phyloP scores from a whole-genome alignment of 1,139 yeast genomes.

The Lodderomyces jiufengensis region DNA sequence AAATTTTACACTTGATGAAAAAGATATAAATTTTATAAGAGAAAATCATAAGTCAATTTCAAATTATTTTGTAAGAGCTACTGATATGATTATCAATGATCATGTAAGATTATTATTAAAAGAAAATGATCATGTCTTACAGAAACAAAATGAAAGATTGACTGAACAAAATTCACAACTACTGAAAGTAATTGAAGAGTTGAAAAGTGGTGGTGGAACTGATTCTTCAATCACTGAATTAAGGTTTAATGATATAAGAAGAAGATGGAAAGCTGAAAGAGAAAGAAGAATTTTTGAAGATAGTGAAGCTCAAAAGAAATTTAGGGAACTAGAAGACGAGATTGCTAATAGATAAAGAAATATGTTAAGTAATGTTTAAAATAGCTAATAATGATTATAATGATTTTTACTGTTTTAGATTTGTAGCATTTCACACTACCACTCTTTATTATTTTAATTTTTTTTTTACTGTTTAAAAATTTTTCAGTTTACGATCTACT shows the following conservation, averaged over 20 bases:
- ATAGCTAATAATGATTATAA: too few species aligned
- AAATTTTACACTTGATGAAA: slow-evolving; percentile 10
- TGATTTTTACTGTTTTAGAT: too few species aligned
- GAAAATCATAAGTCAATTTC: slow-evolving; percentile 54
- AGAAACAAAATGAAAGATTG: slow-evolving; percentile 18
- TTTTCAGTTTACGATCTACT: neutral
- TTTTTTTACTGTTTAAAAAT: too few species aligned
- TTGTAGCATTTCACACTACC: slow-evolving; percentile 1
- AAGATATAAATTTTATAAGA: slow-evolving; percentile 31
- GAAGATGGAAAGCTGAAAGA: slow-evolving; percentile 66
- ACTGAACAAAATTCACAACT: slow-evolving; percentile 8
- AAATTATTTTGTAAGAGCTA: slow-evolving; percentile 57
- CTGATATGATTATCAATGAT: slow-evolving; percentile 54
- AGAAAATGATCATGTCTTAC: slow-evolving; percentile 27
- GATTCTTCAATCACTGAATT: slow-evolving; percentile 35
- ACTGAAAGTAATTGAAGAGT: neutral
- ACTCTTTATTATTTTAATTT: too few species aligned
- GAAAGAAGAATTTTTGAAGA: slow-evolving; percentile 64
- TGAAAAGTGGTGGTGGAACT: neutral
- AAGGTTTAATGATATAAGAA: slow-evolving; percentile 58
- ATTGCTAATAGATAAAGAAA: slow-evolving; percentile 30
- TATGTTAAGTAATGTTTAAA: too few species aligned
- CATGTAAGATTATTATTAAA: slow-evolving; percentile 45
- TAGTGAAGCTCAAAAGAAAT: slow-evolving; percentile 49
- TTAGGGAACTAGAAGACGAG: slow-evolving; percentile 54